Base-by-base conservation (phyloP, 768 basidiomycete genomes). In the Crucibulum laeve region DNA sequence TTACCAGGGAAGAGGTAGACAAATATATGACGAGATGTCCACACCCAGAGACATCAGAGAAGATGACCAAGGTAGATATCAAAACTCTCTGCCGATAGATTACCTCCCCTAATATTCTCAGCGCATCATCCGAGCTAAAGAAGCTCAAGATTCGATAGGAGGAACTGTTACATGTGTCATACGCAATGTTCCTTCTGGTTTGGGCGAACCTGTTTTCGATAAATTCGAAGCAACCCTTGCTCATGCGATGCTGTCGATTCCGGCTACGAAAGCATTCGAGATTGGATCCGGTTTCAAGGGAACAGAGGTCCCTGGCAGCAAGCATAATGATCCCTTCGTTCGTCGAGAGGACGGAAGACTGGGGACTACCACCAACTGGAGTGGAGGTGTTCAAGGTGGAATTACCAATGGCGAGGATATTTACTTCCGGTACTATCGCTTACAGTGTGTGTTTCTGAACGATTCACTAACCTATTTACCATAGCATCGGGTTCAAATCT, bases 181-280 rank as follows among this genome's bases (percentile, higher is more conserved):
- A 53, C 87, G 95, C 34, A 82, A 84, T 44, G 82, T 86, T 2
- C 96, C 96, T 36, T 68, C 84, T 15, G 96, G 96, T 5, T 80
- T 98, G 22, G 96, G 96, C 39, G 96, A 98, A 64, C 96, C 96
- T 42, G 87, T 91, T 40, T 98, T 99, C 64, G 94, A 99, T 78
- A 98, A 98, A 67, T 86, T 98, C 62, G 95, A 96, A 65, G 96
- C 96, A 15, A 79, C 79, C 49, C 83, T 99, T 47, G 95, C 80
- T 10, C 96, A 98, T 60, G 96, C 96, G 5, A 98, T 99, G 95
- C 79, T 99, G 41, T 96, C 93, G 43, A 96, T 99, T 58, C 96
- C 96, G 21, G 95, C 96, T 14, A 98, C 96, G 43, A 99, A 99
- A 60, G 92, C 83, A 4, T 98, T 99, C 63, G 96, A 99, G 68